Conservation (phyloP, 2,329 filamentous ascomycete genomes). For the Falciphora oryzae region DNA sequence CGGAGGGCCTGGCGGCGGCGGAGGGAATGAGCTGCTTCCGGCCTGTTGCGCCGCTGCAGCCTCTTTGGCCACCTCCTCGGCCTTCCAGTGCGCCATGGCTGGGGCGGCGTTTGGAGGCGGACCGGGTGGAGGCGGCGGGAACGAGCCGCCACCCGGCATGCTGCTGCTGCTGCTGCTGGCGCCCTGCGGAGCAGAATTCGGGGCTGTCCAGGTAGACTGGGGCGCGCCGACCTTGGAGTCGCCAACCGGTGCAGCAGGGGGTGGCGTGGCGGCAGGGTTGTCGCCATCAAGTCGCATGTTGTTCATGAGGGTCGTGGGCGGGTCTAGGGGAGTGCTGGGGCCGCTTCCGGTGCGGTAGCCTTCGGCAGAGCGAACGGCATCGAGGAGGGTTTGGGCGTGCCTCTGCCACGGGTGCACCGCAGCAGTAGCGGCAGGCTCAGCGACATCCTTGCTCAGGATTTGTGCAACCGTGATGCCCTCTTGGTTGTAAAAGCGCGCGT, state of each 20-base stretch:
- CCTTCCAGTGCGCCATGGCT: slow-evolving; percentile 11
- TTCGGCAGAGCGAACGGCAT: slow-evolving; percentile 31
- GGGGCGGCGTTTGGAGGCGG: slow-evolving; percentile 5
- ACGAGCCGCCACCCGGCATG: not conserved
- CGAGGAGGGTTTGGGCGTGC: slow-evolving; percentile 25
- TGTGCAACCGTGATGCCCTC: slow-evolving; percentile 34
- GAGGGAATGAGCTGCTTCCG: not conserved
- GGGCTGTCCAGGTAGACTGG: not conserved
- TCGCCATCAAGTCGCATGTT: slow-evolving; percentile 13
- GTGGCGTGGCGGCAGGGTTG: not conserved
- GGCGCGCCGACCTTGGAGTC: slow-evolving; percentile 3
- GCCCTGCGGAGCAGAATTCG: not conserved
- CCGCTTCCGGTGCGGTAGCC: slow-evolving; percentile 17
- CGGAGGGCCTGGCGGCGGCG: slow-evolving; percentile 6
- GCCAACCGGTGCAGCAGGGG: not conserved
- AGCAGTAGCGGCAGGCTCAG: slow-evolving; percentile 14
- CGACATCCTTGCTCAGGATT: slow-evolving; percentile 42
- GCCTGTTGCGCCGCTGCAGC: not conserved
- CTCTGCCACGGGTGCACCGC: slow-evolving; percentile 25
- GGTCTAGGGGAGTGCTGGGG: slow-evolving; percentile 6
- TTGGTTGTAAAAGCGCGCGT: slow-evolving; percentile 79
- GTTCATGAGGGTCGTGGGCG: slow-evolving; percentile 11
- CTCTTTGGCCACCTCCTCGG: not conserved
- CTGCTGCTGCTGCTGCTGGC: not conserved
- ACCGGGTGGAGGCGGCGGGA: slow-evolving; percentile 7